These are phyloP conservation scores for Tolypocladium capitatum DNA, from an alignment of 2,329 filamentous ascomycete species.

Conservation along the genomic window DNA sequence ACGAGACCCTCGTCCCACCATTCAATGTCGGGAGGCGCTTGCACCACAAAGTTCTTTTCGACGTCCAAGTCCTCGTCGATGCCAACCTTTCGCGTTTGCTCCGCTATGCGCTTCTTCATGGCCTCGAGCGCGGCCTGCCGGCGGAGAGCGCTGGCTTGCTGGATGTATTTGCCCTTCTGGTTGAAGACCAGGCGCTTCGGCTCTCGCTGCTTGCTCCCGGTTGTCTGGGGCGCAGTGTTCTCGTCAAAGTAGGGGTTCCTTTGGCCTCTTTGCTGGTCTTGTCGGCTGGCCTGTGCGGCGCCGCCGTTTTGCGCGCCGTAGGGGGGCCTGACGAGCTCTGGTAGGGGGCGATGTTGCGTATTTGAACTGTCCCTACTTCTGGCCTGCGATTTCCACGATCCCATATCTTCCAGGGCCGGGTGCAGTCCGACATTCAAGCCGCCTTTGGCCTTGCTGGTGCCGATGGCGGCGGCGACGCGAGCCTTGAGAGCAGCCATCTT, in stretches of 20 bases:
- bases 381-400: constrained; percentile 29
- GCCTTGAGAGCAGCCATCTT: constrained; percentile 67
- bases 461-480: constrained; percentile 63
- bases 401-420: constrained; percentile 54
- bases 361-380: constrained; percentile 21
- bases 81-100: constrained; percentile 75
- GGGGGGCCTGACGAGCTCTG: constrained; percentile 6
- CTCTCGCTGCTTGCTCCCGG: constrained; percentile 46
- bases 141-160: constrained; percentile 79
- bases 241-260: constrained; percentile 74
- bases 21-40: constrained; percentile 75
- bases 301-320: constrained; percentile 6
- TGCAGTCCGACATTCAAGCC: constrained; percentile 66
- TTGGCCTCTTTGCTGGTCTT: constrained; percentile 1
- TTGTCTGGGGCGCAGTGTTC: constrained; percentile 46
- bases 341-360: constrained; percentile 6
- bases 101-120: constrained; percentile 88
- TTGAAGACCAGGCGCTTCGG: constrained; percentile 78
- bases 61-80: constrained; percentile 83
- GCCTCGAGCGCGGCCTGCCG: constrained; percentile 80
- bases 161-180: constrained; percentile 92
- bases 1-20: constrained; percentile 96
- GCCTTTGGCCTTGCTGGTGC: constrained; percentile 43
- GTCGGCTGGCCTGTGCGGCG: constrained; percentile 4
- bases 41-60: constrained; percentile 79